Evolutionary conservation across 495 filamentous ascomycete species (phyloP), one percentile per base, ranked within the genome.

Genomic region (Neurospora tetrasperma): DNA sequence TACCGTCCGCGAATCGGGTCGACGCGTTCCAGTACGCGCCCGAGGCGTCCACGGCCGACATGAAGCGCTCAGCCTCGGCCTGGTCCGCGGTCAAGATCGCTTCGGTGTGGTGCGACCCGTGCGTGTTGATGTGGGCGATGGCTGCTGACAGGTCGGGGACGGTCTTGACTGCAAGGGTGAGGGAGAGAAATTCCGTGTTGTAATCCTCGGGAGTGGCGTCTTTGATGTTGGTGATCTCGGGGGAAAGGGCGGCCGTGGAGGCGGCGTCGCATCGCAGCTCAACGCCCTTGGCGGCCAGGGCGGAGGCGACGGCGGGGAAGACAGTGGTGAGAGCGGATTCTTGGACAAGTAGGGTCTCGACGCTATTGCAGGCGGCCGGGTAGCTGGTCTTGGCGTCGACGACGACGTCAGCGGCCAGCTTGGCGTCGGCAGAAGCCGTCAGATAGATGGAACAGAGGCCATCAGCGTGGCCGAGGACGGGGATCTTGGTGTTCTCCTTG

Each of bases 11-110:
- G 82, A 99, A 96, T 27, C 96, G 87, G 12, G 93, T 96, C 20
- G 93, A 96, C 20, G 94, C 92, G 79, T 99, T 99, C 94, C 94
- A 97, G 85, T 94, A 99, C 14, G 97, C 94, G 59, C 94, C 94
- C 0, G 94, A 90, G 42, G 93, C 94, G 83, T 98, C 96, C 42
- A 98, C 87, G 72, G 89, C 86, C 11, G 86, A 85, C 89, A 94
- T 93, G 83, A 98, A 99, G 42, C 82, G 82, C 71, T 93, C 88
- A 0, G 96, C 95, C 31, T 88, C 79, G 7, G 85, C 83, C 42
- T 81, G 79, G 7, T 89, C 89, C 6, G 88, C 80, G 0, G 96
- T 97, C 38, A 98, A 76, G 77, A 99, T 97, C 35, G 88, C 89
- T 79, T 99, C 96, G 14, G 96, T 99, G 84, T 99, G 96, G 78